These are phyloP conservation scores for Patellaria atrata DNA, from an alignment of 495 filamentous ascomycete genomes.

Conservation along the genomic window DNA sequence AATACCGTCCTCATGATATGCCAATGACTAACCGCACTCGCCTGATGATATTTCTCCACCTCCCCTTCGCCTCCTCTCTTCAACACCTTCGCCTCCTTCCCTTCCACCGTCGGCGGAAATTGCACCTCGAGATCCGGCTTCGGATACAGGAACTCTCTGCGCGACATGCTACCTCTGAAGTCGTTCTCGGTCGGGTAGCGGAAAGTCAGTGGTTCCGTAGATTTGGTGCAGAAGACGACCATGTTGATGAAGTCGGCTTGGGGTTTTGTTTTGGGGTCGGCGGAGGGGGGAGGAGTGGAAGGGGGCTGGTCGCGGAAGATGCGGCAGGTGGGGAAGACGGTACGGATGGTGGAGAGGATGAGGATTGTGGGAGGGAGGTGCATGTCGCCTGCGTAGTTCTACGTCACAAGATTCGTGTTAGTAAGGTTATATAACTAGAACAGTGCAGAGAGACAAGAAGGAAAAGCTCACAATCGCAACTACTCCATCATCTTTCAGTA, in stretches of 20 bases:
- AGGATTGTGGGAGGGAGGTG: constrained; percentile 44
- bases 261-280: not conserved
- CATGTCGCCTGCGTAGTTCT: constrained; percentile 97
- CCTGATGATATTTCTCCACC: constrained; percentile 54
- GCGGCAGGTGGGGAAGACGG: constrained; percentile 65
- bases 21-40: constrained; percentile 76
- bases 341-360: constrained; percentile 55
- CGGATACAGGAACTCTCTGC: constrained; percentile 56
- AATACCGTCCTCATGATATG: constrained; percentile 75
- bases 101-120: constrained; percentile 31
- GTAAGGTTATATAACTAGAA: not conserved
- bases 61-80: constrained; percentile 41
- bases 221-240: constrained; percentile 60
- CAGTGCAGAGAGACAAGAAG: constrained; percentile 20
- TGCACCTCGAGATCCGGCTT: constrained; percentile 51
- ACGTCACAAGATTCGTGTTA: constrained; percentile 1
- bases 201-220: constrained; percentile 40
- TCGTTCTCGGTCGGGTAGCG: constrained; percentile 51
- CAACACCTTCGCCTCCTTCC: constrained; percentile 32
- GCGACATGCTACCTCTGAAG: constrained; percentile 52
- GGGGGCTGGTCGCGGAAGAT: constrained; percentile 67
- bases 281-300: constrained; percentile 18
- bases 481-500: constrained; percentile 65
- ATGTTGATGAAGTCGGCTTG: constrained; percentile 73
- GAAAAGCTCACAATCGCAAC: constrained; percentile 59